These are phyloP conservation scores for Epichloe baconii DNA, from an alignment of 2,329 filamentous ascomycete genomes.

Conservation along the genomic window DNA sequence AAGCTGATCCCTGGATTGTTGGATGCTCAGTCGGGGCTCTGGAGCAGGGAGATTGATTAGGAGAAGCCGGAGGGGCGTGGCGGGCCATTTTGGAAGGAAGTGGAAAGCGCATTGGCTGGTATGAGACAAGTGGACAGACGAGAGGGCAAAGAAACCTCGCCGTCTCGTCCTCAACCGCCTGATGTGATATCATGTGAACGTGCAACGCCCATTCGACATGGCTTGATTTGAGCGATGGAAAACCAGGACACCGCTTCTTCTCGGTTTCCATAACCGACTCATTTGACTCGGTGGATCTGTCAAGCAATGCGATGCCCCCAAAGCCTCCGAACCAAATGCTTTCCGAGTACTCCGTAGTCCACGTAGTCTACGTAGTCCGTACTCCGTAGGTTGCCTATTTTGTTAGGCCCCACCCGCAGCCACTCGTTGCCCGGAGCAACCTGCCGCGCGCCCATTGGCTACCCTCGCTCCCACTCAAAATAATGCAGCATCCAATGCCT, in stretches of 20 bases:
- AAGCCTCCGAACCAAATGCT: too few relatives aligned
- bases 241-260: neutral
- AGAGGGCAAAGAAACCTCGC: too few relatives aligned
- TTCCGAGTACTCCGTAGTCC: too few relatives aligned
- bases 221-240: too few relatives aligned
- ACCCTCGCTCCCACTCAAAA: conserved; percentile 13
- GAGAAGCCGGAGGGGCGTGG: neutral
- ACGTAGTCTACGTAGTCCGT: too few relatives aligned
- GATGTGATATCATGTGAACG: too few relatives aligned
- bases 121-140: too few relatives aligned
- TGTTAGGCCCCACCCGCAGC: neutral
- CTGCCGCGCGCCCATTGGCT: conserved; percentile 18
- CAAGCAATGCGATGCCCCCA: neutral
- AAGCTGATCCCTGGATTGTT: neutral
- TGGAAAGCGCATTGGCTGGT: too few relatives aligned
- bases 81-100: neutral
- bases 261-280: neutral
- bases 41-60: neutral
- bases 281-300: neutral
- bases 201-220: neutral
- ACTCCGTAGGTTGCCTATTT: neutral
- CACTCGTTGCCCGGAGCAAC: conserved; percentile 20
- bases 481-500: conserved; percentile 7
- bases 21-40: neutral
- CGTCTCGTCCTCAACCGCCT: too few relatives aligned